Conservation (phyloP, 2,329 filamentous ascomycete species). For the Monosporascus ibericus region DNA sequence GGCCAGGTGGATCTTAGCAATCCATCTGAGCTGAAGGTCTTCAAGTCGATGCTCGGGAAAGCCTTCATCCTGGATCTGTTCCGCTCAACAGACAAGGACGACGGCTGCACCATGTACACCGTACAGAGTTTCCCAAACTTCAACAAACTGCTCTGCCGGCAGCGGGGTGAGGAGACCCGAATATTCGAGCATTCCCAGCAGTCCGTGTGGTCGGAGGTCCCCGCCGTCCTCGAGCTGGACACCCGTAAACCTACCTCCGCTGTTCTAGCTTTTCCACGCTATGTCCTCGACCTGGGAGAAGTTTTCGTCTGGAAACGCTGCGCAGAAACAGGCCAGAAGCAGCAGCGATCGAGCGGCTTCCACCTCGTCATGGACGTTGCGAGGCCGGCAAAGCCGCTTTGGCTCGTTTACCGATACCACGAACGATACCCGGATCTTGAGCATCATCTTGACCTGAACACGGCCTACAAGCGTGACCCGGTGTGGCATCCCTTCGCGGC, state of each 20-base stretch:
- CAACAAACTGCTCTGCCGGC: too few species aligned
- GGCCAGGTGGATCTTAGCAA: too few species aligned
- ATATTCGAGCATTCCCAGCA: too few species aligned
- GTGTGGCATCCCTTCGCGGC: conserved; percentile 15
- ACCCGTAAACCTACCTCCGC: conserved; percentile 5
- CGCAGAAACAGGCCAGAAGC: conserved; percentile 8
- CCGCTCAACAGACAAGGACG: too few species aligned
- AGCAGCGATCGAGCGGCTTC: conserved; percentile 14
- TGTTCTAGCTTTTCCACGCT: conserved; percentile 12
- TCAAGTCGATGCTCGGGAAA: too few species aligned
- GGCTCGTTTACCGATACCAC: conserved; percentile 13
- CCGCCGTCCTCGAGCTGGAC: conserved; percentile 12
- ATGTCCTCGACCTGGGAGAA: conserved; percentile 14
- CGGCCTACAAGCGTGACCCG: conserved; percentile 12
- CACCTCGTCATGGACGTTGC: conserved; percentile 14
- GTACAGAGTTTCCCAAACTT: too few species aligned
- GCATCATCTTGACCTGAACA: conserved; percentile 9
- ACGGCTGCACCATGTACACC: too few species aligned
- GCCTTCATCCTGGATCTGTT: too few species aligned
- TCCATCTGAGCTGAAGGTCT: too few species aligned
- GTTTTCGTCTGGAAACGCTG: conserved; percentile 12
- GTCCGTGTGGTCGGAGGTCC: not conserved
- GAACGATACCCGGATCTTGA: conserved; percentile 5
- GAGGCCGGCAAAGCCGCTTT: conserved; percentile 13
- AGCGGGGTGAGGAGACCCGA: too few species aligned